phyloP scores from a whole-genome alignment of 305 asterid species.

The Plantago rigida region DNA sequence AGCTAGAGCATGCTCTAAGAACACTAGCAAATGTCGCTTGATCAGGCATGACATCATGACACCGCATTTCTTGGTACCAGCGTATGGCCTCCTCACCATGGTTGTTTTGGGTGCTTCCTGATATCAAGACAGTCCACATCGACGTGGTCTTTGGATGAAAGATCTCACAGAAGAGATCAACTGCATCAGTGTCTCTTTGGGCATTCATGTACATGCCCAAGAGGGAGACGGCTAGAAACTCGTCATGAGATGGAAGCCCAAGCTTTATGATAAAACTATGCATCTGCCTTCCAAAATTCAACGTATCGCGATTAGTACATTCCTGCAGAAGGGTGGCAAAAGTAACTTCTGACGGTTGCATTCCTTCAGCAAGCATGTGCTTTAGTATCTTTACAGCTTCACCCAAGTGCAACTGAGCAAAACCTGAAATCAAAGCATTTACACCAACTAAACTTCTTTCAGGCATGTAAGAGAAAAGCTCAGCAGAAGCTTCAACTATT shows the following conservation, averaged over 20 bases:
- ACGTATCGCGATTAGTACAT: slow-evolving; percentile 31
- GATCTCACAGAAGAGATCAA: slow-evolving; percentile 56
- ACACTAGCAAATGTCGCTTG: slow-evolving; percentile 80
- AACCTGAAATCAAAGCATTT: slow-evolving; percentile 72
- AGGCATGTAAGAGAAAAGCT: slow-evolving; percentile 55
- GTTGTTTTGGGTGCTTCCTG: slow-evolving; percentile 48
- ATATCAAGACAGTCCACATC: slow-evolving; percentile 79
- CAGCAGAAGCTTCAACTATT: slow-evolving; percentile 39
- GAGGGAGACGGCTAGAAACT: slow-evolving; percentile 62
- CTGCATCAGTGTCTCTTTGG: slow-evolving; percentile 38
- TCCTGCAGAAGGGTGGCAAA: slow-evolving; percentile 71
- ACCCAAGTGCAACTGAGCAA: slow-evolving; percentile 37
- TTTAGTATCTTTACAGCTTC: slow-evolving; percentile 41
- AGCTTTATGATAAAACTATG: slow-evolving; percentile 56
- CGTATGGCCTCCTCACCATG: slow-evolving; percentile 43
- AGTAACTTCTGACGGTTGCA: slow-evolving; percentile 74
- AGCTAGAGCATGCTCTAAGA: slow-evolving; percentile 60
- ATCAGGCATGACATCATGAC: slow-evolving; percentile 52
- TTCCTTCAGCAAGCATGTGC: slow-evolving; percentile 45
- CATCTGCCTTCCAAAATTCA: slow-evolving; percentile 53
- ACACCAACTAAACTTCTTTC: slow-evolving; percentile 48
- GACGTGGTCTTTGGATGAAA: slow-evolving; percentile 56
- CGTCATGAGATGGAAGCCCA: slow-evolving; percentile 52
- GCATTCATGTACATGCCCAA: slow-evolving; percentile 62
- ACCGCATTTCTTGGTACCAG: slow-evolving; percentile 57